Base-by-base conservation (phyloP, 2,329 filamentous ascomycete genomes). In the Xylariaceae sp. region DNA sequence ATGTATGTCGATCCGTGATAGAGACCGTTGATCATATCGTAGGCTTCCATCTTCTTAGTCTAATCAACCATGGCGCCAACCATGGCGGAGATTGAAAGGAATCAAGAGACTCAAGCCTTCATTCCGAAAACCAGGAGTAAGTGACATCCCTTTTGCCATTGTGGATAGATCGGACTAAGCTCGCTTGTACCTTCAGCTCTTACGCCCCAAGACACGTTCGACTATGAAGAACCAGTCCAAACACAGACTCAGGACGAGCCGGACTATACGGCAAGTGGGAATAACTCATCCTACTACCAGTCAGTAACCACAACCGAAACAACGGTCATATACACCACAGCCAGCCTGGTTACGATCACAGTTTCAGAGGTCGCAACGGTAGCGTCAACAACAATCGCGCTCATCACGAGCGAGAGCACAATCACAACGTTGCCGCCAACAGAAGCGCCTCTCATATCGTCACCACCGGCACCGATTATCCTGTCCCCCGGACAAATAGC, bases 361-460 rank as follows among this genome's bases (percentile, higher is more conserved):
- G 26, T 55, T n/a, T 53, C 53, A 36, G 43, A n/a, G 36, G 49
- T 50, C 12, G 44, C 47, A 32, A 55, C 49, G 19, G 41, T 48
- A 39, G 49, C 49, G 22, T 34, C 52, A 7, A 58, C 53, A 18
- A 47, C 53, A 9, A 39, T 40, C 18, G 43, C 18, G 18, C 26
- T 51, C 2, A 8, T 58, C 2, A 58, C 53, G 10, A 53, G 53
- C 37, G 29, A 48, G 22, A 51, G 32, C 29, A 48, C 36, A 30
- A 2, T 53, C 6, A 36, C 26, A 8, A 16, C 53, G 9, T 16
- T 18, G 10, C 18, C 12, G 13, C 43, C 49, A 30, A 47, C 47
- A 13, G 37, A 34, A 30, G 55, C 52, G 37, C 47, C 42, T 30
- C 32, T 44, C 21, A 6, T 22, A 18, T 21, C 44, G 13, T 12